These are phyloP conservation scores for Ophiocordyceps australis DNA, from an alignment of 2,329 filamentous ascomycete genomes.

Conservation along the genomic window DNA sequence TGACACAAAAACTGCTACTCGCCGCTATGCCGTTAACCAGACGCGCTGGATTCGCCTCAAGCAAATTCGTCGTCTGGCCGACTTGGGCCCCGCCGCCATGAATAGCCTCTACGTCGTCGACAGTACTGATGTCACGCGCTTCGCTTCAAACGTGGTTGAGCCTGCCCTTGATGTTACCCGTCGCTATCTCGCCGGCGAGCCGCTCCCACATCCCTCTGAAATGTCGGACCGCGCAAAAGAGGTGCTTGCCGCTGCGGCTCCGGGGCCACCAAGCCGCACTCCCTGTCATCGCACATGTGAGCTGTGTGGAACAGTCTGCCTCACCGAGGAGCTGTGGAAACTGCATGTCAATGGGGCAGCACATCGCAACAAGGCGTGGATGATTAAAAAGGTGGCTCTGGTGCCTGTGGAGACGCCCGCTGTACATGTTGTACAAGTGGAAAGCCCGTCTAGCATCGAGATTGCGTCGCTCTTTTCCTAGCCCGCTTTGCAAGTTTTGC, in stretches of 20 bases:
- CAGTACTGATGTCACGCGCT: slow-evolving; percentile 49
- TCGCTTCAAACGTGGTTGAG: slow-evolving; percentile 42
- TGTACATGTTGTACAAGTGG: no score
- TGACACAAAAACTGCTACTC: slow-evolving; percentile 63
- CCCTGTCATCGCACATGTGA: slow-evolving; percentile 49
- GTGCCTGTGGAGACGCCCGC: slow-evolving; percentile 9
- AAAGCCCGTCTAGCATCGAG: slow-evolving; percentile 8
- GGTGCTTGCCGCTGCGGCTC: slow-evolving; percentile 32
- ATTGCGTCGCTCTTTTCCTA: slow-evolving; percentile 9
- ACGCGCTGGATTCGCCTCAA: slow-evolving; percentile 76
- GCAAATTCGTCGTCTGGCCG: slow-evolving; percentile 48
- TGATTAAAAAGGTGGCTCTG: slow-evolving; percentile 17
- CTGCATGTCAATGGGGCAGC: slow-evolving; percentile 17
- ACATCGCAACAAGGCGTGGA: slow-evolving; percentile 15
- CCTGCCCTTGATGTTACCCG: slow-evolving; percentile 45
- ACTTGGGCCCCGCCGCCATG: slow-evolving; percentile 28
- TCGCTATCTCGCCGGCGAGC: slow-evolving; percentile 40
- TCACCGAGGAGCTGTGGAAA: slow-evolving; percentile 32
- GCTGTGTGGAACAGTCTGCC: slow-evolving; percentile 45
- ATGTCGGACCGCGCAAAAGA: slow-evolving; percentile 28
- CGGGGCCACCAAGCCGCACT: slow-evolving; percentile 29
- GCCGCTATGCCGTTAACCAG: slow-evolving; percentile 76
- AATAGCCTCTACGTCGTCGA: slow-evolving; percentile 62
- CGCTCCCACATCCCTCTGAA: slow-evolving; percentile 30
- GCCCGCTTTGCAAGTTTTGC: no score